Conservation (phyloP, 2,329 filamentous ascomycete species). For the Hypoxylon sp. region DNA sequence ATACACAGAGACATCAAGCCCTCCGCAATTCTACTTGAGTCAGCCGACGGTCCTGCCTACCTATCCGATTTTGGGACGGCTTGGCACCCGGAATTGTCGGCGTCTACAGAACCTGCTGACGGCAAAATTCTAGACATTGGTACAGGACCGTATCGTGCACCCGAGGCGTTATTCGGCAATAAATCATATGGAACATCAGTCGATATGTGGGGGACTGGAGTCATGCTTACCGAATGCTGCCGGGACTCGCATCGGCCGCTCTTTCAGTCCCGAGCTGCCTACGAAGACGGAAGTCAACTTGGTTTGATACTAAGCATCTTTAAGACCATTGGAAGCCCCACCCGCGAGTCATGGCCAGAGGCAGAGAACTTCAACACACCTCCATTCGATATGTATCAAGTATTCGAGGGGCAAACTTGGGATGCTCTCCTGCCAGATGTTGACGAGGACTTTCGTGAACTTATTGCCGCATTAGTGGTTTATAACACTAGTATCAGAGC, state of each 20-base stretch:
- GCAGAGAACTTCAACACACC: slow-evolving; percentile 76
- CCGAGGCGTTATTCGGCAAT: slow-evolving; percentile 91
- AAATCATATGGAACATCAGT: slow-evolving; percentile 78
- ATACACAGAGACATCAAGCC: slow-evolving; percentile 97
- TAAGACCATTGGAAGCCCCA: slow-evolving; percentile 89
- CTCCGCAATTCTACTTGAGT: slow-evolving; percentile 83
- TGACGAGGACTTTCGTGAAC: slow-evolving; percentile 70
- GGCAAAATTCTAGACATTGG: slow-evolving; percentile 93
- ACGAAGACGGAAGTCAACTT: slow-evolving; percentile 91
- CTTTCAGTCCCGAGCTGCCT: slow-evolving; percentile 81
- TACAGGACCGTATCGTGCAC: slow-evolving; percentile 90
- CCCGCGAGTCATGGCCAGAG: slow-evolving; percentile 85
- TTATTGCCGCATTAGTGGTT: slow-evolving; percentile 77
- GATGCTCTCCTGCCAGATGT: slow-evolving; percentile 75
- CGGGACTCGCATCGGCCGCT: slow-evolving; percentile 71
- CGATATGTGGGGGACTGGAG: slow-evolving; percentile 92
- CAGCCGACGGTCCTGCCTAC: slow-evolving; percentile 78
- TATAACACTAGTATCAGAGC: slow-evolving; percentile 80
- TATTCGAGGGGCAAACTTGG: slow-evolving; percentile 80
- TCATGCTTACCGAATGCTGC: slow-evolving; percentile 84
- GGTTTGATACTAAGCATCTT: slow-evolving; percentile 94
- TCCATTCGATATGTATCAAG: slow-evolving; percentile 91
- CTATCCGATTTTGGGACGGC: slow-evolving; percentile 94
- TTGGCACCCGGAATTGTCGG: slow-evolving; percentile 77
- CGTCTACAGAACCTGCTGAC: slow-evolving; percentile 72